Evolutionary conservation across 1,284 basidiomycete species (phyloP), one percentile per base, ranked within the genome.

Genomic region (Fistulina hepatica): DNA sequence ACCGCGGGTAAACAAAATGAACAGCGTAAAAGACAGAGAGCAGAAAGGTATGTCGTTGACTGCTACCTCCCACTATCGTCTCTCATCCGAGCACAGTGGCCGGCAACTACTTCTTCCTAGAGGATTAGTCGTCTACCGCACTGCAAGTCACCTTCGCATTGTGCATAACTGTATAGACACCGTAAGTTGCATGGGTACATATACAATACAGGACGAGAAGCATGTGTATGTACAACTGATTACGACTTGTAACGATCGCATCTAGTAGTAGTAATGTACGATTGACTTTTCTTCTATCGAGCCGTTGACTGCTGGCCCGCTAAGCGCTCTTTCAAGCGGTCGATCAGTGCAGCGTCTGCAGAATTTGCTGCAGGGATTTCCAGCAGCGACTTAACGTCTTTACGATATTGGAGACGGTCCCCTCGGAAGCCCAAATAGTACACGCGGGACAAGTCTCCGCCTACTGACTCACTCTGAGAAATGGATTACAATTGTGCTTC

Each of bases 21-120:
- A 91, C 60, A 92, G 88, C 62, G 71, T 93, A 52, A 93, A 94
- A 64, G 92, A 97, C 58, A 76, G 82, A 47, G 90, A 95, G 61
- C 92, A 97, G 65, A 97, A 95, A 66, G 52, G 86, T 86, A 52
- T 28, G 73, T 60, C 33, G 12, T 30, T 11, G 28, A 36, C 32
- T 28, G 34, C 12, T 33, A 17, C 43, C 24, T 27, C n/a, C 19
- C 25, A 17, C 33, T 12, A 31, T 25, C 39, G 33, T 32, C 48
- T 24, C 41, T 32, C 15, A 39, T 12, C 23, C 44, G 21, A 44
- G 45, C 46, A 7, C 50, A 88, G 84, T 64, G 39, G 62, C 79
- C 40, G 84, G 84, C 23, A 86, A 84, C 57, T 89, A 88, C 62
- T 89, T 89, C 73, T 89, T 88, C 81, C 72, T 88, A n/a, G 84